Evolutionary conservation across 768 basidiomycete genomes (phyloP).

Genomic region (Rickenella mellea): DNA sequence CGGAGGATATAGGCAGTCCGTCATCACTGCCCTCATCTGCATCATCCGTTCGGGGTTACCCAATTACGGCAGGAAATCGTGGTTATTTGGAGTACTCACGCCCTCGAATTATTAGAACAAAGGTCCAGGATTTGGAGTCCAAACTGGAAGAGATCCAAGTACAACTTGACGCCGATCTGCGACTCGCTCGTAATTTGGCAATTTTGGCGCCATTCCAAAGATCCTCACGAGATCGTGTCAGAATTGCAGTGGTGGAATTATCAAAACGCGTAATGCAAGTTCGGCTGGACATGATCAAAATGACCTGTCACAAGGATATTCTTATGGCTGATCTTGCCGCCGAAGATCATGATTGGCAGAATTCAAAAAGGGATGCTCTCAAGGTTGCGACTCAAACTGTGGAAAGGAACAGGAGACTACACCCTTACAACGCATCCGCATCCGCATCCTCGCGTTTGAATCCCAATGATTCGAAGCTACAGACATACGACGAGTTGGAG

Average conservation of each 20-base stretch:
- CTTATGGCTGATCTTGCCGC: slow-evolving; percentile 66
- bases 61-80: slow-evolving; percentile 11
- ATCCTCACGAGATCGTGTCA: slow-evolving; percentile 70
- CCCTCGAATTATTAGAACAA: slow-evolving; percentile 45
- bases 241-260: slow-evolving; percentile 46
- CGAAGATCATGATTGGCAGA: slow-evolving; percentile 57
- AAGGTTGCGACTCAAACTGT: slow-evolving; percentile 63
- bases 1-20: neutral
- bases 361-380: slow-evolving; percentile 61
- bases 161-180: slow-evolving; percentile 59
- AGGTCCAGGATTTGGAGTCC: slow-evolving; percentile 56
- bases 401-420: slow-evolving; percentile 28
- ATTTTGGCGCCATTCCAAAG: slow-evolving; percentile 83
- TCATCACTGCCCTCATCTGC: too few species aligned
- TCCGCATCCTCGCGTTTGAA: slow-evolving; percentile 19
- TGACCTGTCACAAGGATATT: slow-evolving; percentile 68
- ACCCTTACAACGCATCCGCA: too few species aligned
- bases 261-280: slow-evolving; percentile 57
- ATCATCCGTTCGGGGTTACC: neutral
- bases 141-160: slow-evolving; percentile 43
- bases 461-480: slow-evolving; percentile 9
- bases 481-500: slow-evolving; percentile 14
- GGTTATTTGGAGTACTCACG: slow-evolving; percentile 46
- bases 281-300: slow-evolving; percentile 64
- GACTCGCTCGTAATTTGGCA: slow-evolving; percentile 71